phyloP scores from a whole-genome alignment of 768 basidiomycete genomes.

The Russula sp. region DNA sequence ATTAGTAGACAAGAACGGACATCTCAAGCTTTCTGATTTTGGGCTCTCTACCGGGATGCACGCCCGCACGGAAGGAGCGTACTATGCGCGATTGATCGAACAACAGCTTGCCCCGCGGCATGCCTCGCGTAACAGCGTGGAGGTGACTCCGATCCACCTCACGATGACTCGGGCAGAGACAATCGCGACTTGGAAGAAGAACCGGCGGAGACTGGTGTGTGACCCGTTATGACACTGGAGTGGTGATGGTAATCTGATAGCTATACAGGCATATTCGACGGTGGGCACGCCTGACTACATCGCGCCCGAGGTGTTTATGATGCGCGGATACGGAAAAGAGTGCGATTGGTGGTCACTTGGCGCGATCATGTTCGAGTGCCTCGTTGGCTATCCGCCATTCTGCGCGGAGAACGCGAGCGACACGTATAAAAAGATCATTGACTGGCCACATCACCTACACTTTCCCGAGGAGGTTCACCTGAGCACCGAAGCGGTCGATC shows the following conservation, averaged over 20 bases:
- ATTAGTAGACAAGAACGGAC: slow-evolving; percentile 93
- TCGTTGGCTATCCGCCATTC: slow-evolving; percentile 96
- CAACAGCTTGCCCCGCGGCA: slow-evolving; percentile 37
- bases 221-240: background rate
- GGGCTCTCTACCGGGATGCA: slow-evolving; percentile 98
- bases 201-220: slow-evolving; percentile 84
- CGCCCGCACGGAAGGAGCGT: slow-evolving; percentile 92
- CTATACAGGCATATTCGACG: slow-evolving; percentile 84
- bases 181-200: slow-evolving; percentile 99
- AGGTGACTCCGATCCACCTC: slow-evolving; percentile 94
- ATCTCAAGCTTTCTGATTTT: slow-evolving; percentile 97
- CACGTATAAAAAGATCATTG: slow-evolving; percentile 96
- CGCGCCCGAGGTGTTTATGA: slow-evolving; percentile 93
- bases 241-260: background rate
- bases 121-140: slow-evolving; percentile 85
- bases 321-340: slow-evolving; percentile 94
- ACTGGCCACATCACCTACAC: slow-evolving; percentile 80
- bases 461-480: slow-evolving; percentile 98
- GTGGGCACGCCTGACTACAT: slow-evolving; percentile 97
- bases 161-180: slow-evolving; percentile 91
- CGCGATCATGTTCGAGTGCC: slow-evolving; percentile 96
- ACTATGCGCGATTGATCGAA: slow-evolving; percentile 88
- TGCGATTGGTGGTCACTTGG: slow-evolving; percentile 99
- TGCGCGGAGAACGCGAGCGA: slow-evolving; percentile 96
- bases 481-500: slow-evolving; percentile 83